Evolutionary conservation across 768 basidiomycete genomes (phyloP).

Genomic region (Mycena floridula): DNA sequence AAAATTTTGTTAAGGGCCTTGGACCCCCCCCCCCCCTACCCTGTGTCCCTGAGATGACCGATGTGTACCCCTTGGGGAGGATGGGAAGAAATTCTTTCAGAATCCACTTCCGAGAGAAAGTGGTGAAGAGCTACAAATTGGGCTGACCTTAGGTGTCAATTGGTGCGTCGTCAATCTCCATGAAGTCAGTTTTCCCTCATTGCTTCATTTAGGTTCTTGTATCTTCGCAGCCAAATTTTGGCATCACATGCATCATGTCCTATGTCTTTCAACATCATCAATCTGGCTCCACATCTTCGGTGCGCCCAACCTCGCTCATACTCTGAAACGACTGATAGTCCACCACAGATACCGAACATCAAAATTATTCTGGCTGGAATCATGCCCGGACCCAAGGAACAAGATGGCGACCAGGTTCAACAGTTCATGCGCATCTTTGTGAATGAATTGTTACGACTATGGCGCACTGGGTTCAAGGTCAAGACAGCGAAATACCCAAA

Average conservation of each 20-base stretch:
- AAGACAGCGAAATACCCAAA: conserved; percentile 13
- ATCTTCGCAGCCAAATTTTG: conserved; percentile 15
- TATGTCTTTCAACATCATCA: conserved; percentile 19
- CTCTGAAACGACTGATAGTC: neutral
- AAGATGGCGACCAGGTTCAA: conserved; percentile 13
- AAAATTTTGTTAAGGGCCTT: too few species aligned
- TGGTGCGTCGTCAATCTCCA: conserved; percentile 1
- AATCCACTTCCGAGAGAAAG: neutral
- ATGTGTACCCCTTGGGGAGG: neutral
- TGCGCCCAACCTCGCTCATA: conserved; percentile 1
- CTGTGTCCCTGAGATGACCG: too few species aligned
- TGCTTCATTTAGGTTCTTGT: conserved; percentile 19
- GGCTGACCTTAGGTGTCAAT: neutral
- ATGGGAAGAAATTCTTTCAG: neutral
- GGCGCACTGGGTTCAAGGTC: conserved; percentile 13
- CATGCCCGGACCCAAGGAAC: conserved; percentile 21
- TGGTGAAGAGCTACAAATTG: neutral
- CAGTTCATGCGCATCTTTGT: conserved; percentile 10
- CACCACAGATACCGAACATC: conserved; percentile 14
- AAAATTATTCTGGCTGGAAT: conserved; percentile 18
- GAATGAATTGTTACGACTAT: conserved; percentile 15
- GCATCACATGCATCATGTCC: conserved; percentile 21
- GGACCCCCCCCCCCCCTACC: too few species aligned
- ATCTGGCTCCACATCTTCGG: conserved; percentile 16
- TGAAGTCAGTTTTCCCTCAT: conserved; percentile 1